These are phyloP conservation scores for Hippophae gyantsensis DNA, from an alignment of 306 rosid species.

Conservation along the genomic window DNA sequence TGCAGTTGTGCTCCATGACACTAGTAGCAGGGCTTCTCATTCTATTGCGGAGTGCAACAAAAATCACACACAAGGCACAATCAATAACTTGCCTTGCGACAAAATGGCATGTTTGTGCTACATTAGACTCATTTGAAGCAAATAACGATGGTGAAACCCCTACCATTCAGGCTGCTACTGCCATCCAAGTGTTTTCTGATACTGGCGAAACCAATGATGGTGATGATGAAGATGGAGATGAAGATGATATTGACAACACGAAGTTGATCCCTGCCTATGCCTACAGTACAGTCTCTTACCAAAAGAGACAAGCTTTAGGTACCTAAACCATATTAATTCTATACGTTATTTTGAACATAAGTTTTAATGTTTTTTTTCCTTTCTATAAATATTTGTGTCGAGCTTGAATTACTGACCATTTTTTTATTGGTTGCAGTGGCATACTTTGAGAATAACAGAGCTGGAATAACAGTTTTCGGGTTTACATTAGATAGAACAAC, in stretches of 20 bases:
- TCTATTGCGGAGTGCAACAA: slow-evolving; percentile 72
- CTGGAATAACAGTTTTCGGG: slow-evolving; percentile 75
- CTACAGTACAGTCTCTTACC: slow-evolving; percentile 71
- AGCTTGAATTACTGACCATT: background rate
- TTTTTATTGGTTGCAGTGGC: slow-evolving; percentile 37
- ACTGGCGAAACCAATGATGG: slow-evolving; percentile 33
- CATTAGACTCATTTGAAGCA: slow-evolving; percentile 73
- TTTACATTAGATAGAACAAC: slow-evolving; percentile 73
- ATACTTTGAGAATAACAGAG: slow-evolving; percentile 77
- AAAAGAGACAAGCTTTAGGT: slow-evolving; percentile 95
- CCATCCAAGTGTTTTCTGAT: slow-evolving; percentile 18
- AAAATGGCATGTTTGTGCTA: slow-evolving; percentile 96
- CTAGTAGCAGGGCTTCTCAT: slow-evolving; percentile 53
- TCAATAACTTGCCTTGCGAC: slow-evolving; percentile 80
- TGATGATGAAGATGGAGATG: slow-evolving; percentile 58
- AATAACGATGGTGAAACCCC: slow-evolving; percentile 25
- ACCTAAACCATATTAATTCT: background rate
- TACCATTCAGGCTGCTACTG: slow-evolving; percentile 13
- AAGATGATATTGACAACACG: slow-evolving; percentile 62
- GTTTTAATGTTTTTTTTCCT: background rate
- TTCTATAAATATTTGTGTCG: background rate
- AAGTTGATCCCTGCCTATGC: slow-evolving; percentile 62
- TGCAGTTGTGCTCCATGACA: slow-evolving; percentile 72
- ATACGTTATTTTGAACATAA: background rate
- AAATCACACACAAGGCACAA: slow-evolving; percentile 91